A percentile compares a stretch with the other conserved stretches of the same genome.
phyloP scores from a whole-genome alignment of 192 early-diverging fungal genomes.

The Rhizophagus sp. region DNA sequence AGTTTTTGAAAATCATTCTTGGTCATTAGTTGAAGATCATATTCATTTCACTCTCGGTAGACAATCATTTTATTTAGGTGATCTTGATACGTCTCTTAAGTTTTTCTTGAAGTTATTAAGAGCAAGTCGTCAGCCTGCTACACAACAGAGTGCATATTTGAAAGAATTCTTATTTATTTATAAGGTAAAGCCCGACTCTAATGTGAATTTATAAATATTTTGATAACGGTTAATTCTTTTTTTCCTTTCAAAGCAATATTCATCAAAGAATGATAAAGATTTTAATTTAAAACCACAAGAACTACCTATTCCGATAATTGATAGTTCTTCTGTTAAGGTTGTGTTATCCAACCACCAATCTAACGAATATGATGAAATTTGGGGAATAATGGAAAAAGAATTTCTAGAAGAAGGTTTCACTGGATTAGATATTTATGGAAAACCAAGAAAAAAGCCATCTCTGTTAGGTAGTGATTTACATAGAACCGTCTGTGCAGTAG shows the following conservation, averaged over 20 bases:
- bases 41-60: constrained; percentile 86
- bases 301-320: constrained; percentile 63
- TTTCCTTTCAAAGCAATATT: constrained; percentile 43
- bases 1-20: constrained; percentile 61
- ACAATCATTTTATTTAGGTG: constrained; percentile 74
- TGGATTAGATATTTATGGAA: constrained; percentile 33
- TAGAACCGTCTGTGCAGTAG: constrained; percentile 70
- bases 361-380: constrained; percentile 60
- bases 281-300: constrained; percentile 50
- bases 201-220: not conserved
- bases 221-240: not conserved
- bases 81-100: constrained; percentile 71
- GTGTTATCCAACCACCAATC: constrained; percentile 65
- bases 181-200: constrained; percentile 48
- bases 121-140: constrained; percentile 60
- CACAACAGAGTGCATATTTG: constrained; percentile 68
- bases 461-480: constrained; percentile 45
- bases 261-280: constrained; percentile 44
- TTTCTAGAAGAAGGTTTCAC: constrained; percentile 53
- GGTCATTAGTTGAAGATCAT: constrained; percentile 86
- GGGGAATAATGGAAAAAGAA: constrained; percentile 70
- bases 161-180: constrained; percentile 79
- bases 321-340: constrained; percentile 52
- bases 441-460: constrained; percentile 32
- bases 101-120: constrained; percentile 80